Percentiles rank a stretch among this genome's conserved stretches.
phyloP scores from a whole-genome alignment of 2,329 filamentous ascomycete genomes.

The Hypoxylon sp. region DNA sequence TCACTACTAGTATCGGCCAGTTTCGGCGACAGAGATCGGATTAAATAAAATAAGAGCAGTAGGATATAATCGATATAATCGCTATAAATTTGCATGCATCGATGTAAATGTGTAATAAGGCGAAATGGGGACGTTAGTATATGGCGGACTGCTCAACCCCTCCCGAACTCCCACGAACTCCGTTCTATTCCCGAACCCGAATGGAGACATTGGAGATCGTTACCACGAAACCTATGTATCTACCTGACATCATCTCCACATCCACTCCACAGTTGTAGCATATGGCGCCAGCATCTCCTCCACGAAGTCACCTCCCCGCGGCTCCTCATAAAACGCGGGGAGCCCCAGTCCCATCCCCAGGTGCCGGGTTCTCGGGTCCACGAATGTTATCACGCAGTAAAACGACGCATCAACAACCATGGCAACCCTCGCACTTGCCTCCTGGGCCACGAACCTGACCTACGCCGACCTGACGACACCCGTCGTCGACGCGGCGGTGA shows the following conservation, averaged over 20 bases:
- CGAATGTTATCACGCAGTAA: neutral
- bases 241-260: constrained; percentile 20
- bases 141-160: too few relatives aligned
- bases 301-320: neutral
- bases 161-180: too few relatives aligned
- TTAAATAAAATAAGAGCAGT: too few relatives aligned
- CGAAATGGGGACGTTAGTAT: too few relatives aligned
- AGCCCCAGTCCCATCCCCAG: neutral
- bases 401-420: constrained; percentile 47
- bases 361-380: neutral
- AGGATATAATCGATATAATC: too few relatives aligned
- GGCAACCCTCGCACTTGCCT: constrained; percentile 62
- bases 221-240: constrained; percentile 15
- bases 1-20: too few relatives aligned
- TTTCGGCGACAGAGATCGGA: too few relatives aligned
- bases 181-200: constrained; percentile 31
- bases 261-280: constrained; percentile 2
- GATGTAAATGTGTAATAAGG: too few relatives aligned
- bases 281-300: neutral
- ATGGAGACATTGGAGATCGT: constrained; percentile 17
- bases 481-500: constrained; percentile 59
- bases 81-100: too few relatives aligned
- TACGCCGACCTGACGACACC: constrained; percentile 56
- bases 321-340: constrained; percentile 9
- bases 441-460: constrained; percentile 59